Percentiles rank a stretch among this genome's conserved stretches.
These are phyloP conservation scores for Macadamia integrifolia DNA, from an alignment of 164 flowering plant genomes.

Conservation along the genomic window DNA sequence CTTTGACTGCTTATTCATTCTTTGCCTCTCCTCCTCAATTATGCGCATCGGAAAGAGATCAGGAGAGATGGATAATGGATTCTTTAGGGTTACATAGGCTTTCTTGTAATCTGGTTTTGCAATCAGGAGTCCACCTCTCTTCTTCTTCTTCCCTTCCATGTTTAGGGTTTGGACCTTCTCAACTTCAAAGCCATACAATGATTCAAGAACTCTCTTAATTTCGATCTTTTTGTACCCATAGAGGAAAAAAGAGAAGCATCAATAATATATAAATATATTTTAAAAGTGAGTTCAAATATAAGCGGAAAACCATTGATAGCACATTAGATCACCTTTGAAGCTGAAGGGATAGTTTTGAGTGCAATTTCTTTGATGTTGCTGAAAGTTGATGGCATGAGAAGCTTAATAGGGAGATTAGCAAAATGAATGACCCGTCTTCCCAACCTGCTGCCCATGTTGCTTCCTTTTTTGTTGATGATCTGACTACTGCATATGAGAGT, in stretches of 20 bases:
- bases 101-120: conserved; percentile 79
- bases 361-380: conserved; percentile 63
- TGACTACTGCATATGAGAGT: too few species aligned
- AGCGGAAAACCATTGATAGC: not conserved
- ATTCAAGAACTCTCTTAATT: conserved; percentile 78
- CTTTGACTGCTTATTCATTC: conserved; percentile 34
- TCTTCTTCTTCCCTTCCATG: conserved; percentile 92
- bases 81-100: conserved; percentile 61
- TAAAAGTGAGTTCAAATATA: not conserved
- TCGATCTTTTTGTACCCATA: conserved; percentile 37
- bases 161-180: conserved; percentile 69
- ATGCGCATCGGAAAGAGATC: conserved; percentile 52
- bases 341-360: conserved; percentile 76
- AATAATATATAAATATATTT: not conserved
- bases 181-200: conserved; percentile 76
- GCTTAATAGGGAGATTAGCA: conserved; percentile 78
- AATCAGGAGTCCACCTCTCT: conserved; percentile 61
- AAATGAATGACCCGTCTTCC: conserved; percentile 73
- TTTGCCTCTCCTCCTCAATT: conserved; percentile 52
- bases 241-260: not conserved
- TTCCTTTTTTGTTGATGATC: not conserved
- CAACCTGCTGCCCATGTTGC: conserved; percentile 59
- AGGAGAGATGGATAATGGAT: conserved; percentile 52
- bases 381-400: conserved; percentile 64
- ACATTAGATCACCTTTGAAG: conserved; percentile 46